Evolutionary conservation across 306 rosid species (phyloP), one percentile per base, ranked within the genome.

Genomic region (Cicer bijugum): DNA sequence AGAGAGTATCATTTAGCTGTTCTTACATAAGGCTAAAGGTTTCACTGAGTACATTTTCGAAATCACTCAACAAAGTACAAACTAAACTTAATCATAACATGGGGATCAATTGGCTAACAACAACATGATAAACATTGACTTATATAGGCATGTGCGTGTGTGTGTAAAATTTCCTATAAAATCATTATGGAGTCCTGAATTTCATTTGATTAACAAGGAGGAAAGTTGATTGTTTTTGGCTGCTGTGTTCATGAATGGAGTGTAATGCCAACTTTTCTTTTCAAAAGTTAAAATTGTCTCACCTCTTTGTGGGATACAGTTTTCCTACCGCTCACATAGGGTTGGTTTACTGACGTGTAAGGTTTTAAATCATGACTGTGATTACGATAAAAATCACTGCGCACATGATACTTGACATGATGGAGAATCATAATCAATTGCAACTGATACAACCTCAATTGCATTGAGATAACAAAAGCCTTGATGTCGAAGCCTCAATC

Each of bases 1-100:
- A 12, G 55, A 7, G 43, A 42, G 23, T 8, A 71, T 12, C 4
- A 20, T 44, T 23, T 16, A 72, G 46, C 9, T 44, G 59, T 42
- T 57, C 44, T 6, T 53, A 53, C 64, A 55, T 57, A 45, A 57
- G n/a, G 37, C 77, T 58, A 58, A 59, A 15, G 45, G 19, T 39
- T 39, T 23, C 28, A 8, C 2, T 0, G 5, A 17, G 52, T 12
- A 40, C 1, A 58, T 28, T 56, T 56, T 72, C 5, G 38, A 59
- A 44, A 10, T 8, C 59, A 73, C 10, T 73, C 56, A 23, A 23
- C 33, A 23, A 23, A 2, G 33, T 20, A 20, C 61, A 4, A 44
- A 59, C 33, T 56, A 72, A 59, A 14, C 12, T 9, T 46, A 7
- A 72, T 59, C 47, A 33, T 14, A 15, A 28, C 9, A 12, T 23